Evolutionary conservation across 75 land plant genomes (phyloP).

Genomic region (Pinus taeda): DNA sequence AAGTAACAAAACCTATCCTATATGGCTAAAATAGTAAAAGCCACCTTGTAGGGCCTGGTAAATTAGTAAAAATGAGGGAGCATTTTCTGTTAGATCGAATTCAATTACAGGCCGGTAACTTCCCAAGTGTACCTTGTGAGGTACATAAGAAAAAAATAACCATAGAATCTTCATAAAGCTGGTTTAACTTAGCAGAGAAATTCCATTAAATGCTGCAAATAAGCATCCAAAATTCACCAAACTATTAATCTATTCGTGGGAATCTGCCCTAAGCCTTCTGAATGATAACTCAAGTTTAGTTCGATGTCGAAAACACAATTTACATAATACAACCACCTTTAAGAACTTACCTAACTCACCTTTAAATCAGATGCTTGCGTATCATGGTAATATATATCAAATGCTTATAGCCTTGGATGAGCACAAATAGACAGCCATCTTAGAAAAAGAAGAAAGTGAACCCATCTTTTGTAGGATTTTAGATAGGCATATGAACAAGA

Average conservation of each 20-base stretch:
- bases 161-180: not conserved
- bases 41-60: not conserved
- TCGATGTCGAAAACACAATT: not conserved
- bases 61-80: not conserved
- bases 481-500: too few species aligned
- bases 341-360: not conserved
- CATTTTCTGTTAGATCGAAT: not conserved
- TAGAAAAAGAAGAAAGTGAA: not conserved
- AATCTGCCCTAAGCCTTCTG: constrained; percentile 2
- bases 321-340: not conserved
- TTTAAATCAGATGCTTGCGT: not conserved
- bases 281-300: not conserved
- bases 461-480: not conserved
- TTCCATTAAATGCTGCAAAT: not conserved
- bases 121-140: not conserved
- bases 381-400: not conserved
- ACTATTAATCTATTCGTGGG: not conserved
- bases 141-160: not conserved
- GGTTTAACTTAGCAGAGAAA: not conserved
- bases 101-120: not conserved
- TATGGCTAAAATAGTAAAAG: not conserved
- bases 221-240: not conserved
- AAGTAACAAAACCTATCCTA: not conserved
- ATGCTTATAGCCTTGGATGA: not conserved
- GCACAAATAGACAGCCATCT: not conserved